Base-by-base conservation (phyloP, 139 green algal genomes). In the Haematococcus sp. region DNA sequence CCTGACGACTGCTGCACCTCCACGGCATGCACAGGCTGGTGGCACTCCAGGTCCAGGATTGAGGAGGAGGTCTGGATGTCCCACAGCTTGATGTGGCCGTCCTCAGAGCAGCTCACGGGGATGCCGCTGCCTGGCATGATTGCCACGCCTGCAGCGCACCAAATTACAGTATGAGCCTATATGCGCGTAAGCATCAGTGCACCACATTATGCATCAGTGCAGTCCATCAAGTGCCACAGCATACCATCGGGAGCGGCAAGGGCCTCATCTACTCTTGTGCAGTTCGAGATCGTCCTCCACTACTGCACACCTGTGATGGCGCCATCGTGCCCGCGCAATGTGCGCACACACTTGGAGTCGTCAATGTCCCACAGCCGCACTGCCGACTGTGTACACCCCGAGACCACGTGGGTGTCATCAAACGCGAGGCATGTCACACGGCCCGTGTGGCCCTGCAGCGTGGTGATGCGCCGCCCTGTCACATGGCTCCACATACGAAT, bases 351-450 rank as follows among this genome's bases (percentile, higher is more conserved):
- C 44, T 76, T 76, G 28, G 86, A 72, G 4, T 89, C 84, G 67
- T 89, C 84, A 78, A 89, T 85, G 17, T 33, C 56, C 83, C 79
- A 86, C 19, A 88, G 34, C 65, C 82, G 81, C 32, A 88, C 70
- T 15, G 76, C 67, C 1, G 51, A 63, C 31, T 73, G 63, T n/a
- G 32, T 74, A 69, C 78, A 85, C 46, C 80, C 84, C 11, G 67
- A 79, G 16, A 87, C 58, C 28, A 89, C 58, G 7, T 68, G 32
- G 30, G 82, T 61, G 1, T 87, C 84, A 52, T 89, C 78, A 52
- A 83, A 86, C 0, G 80, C 75, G 20, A 89, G 63, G 0, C 32
- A 46, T 9, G 73, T 82, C 2, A 89, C 75, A 19, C 75, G 80
- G 4, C 74, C 76, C 32, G 63, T 64, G 43, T 81, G 75, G 0